Conservation (phyloP, 1,139 yeast genomes). For the Diutina sp. region DNA sequence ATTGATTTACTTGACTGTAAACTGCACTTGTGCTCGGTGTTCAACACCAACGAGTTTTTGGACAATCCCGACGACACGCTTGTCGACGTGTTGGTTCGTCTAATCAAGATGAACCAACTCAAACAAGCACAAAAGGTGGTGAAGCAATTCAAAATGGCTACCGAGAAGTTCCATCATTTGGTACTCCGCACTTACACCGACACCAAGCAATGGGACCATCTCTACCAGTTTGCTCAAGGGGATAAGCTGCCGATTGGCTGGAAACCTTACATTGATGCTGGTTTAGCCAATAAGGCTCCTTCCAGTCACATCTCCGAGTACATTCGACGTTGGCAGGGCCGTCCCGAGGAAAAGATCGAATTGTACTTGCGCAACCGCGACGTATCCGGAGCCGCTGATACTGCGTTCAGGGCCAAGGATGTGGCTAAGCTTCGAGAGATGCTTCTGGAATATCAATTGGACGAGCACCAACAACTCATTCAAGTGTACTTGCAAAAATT, state of each 20-base stretch:
- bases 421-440: conserved; percentile 8
- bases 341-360: conserved; percentile 30
- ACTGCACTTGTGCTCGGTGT: neutral
- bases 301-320: conserved; percentile 21
- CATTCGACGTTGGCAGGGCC: conserved; percentile 22
- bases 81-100: conserved; percentile 37
- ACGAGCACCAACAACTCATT: neutral
- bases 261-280: conserved; percentile 45
- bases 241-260: conserved; percentile 63
- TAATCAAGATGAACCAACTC: conserved; percentile 47
- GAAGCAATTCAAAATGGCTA: conserved; percentile 51
- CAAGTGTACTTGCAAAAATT: neutral
- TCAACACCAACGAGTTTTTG: neutral
- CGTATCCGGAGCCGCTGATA: conserved; percentile 41
- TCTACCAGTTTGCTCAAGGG: conserved; percentile 29
- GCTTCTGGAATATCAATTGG: neutral
- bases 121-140: conserved; percentile 43
- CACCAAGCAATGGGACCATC: conserved; percentile 46
- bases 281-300: conserved; percentile 38
- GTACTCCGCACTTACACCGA: conserved; percentile 42
- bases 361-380: conserved; percentile 43
- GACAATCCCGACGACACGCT: conserved; percentile 22
- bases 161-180: conserved; percentile 51
- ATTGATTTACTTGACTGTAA: neutral
- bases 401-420: conserved; percentile 48